Evolutionary conservation across 139 green algal species (phyloP).

Genomic region (Chlamydomonas incerta): DNA sequence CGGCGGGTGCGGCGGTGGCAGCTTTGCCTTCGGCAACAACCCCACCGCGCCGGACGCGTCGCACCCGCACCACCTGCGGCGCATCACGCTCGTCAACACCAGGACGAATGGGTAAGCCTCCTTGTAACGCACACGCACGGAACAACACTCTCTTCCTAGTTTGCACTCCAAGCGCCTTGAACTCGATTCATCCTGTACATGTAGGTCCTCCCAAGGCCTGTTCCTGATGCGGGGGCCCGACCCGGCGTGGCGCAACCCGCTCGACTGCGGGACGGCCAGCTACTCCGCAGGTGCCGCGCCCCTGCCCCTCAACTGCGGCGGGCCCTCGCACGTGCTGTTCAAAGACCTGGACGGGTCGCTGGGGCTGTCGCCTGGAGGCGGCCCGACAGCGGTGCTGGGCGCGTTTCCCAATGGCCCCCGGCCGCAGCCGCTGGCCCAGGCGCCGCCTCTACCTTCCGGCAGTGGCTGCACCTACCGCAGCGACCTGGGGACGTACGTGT

Average conservation of each 20-base stretch:
- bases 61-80: slow-evolving; percentile 57
- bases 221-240: slow-evolving; percentile 35
- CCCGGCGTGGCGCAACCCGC: slow-evolving; percentile 52
- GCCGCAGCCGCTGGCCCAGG: neutral
- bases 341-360: slow-evolving; percentile 57
- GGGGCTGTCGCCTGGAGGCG: neutral
- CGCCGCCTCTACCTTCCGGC: neutral
- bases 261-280: slow-evolving; percentile 25
- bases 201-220: neutral
- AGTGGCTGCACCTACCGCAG: neutral
- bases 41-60: slow-evolving; percentile 53
- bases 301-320: slow-evolving; percentile 65
- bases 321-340: slow-evolving; percentile 57
- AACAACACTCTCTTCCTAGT: too few species aligned
- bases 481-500: neutral
- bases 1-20: slow-evolving; percentile 16
- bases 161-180: too few species aligned
- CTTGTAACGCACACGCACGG: too few species aligned
- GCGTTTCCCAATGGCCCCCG: neutral
- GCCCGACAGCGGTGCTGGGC: neutral
- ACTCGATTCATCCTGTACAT: neutral
- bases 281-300: neutral
- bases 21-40: slow-evolving; percentile 62
- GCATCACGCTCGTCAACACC: slow-evolving; percentile 41
- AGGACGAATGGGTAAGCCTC: neutral